These are phyloP conservation scores for Leccinum aurantiacum DNA, from an alignment of 768 basidiomycete species.

Conservation along the genomic window DNA sequence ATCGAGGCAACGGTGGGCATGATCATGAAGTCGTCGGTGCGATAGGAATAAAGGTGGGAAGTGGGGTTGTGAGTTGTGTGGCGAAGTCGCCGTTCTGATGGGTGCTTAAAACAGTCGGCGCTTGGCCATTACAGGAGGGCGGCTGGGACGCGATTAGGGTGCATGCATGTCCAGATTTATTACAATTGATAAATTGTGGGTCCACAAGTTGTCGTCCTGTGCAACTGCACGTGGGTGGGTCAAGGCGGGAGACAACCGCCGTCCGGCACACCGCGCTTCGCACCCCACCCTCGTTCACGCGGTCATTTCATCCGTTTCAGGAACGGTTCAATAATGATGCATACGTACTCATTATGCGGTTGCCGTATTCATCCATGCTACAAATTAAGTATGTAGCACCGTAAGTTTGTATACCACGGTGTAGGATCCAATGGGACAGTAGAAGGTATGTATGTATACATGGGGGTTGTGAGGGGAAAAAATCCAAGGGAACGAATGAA, in stretches of 20 bases:
- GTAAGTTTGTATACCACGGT: not conserved
- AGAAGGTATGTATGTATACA: conserved; percentile 17
- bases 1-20: conserved; percentile 17
- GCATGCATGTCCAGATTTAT: conserved; percentile 24
- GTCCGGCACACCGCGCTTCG: conserved; percentile 10
- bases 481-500: conserved; percentile 6
- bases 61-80: not conserved
- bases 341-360: conserved; percentile 13
- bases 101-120: conserved; percentile 32
- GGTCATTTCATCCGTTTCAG: conserved; percentile 26
- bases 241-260: conserved; percentile 13
- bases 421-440: not conserved
- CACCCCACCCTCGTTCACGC: conserved; percentile 20
- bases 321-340: conserved; percentile 1
- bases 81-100: conserved; percentile 6
- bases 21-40: conserved; percentile 14
- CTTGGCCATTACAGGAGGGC: conserved; percentile 27
- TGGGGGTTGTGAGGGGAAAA: conserved; percentile 17
- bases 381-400: conserved; percentile 21
- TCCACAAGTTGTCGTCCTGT: conserved; percentile 18
- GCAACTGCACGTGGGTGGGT: conserved; percentile 27
- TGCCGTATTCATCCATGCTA: conserved; percentile 16
- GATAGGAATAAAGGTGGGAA: conserved; percentile 1
- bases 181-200: conserved; percentile 16
- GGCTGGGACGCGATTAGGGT: conserved; percentile 20